Evolutionary conservation across 2,329 filamentous ascomycete species (phyloP), one percentile per base, ranked within the genome.

Genomic region (Sphaerulina vaccinii): DNA sequence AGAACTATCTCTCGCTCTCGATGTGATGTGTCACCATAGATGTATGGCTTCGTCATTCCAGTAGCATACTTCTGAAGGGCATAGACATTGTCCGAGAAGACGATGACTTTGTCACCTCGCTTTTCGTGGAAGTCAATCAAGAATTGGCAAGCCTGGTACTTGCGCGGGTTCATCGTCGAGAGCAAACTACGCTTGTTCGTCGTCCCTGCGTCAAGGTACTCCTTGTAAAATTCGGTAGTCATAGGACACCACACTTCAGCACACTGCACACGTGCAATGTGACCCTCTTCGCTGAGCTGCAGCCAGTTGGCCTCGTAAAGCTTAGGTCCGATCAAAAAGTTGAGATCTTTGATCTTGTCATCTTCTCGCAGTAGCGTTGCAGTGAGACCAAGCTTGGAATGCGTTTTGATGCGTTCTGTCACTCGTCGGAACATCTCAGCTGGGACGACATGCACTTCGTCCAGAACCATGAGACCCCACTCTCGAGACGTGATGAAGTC

Each of bases 251-350:
- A 99, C 5, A 99, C 93, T 71, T 99, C 93, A 11, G 93, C 93
- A 70, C 93, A 99, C 70, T 99, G 93, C 1, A 99, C 93, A 61
- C 90, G 87, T 29, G 93, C 93, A 69, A 99, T 99, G 67, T 96
- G 91, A 0, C 93, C 93, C 71, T 96, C 90, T 65, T 96, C 89
- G 1, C 92, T 93, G 35, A 99, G 81, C 70, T 99, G 93, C 85
- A 97, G 96, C 93, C 93, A 99, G 70, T 99, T 99, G 22, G 93
- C 93, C 71, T 99, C 93, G 68, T 96, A 99, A 0, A 99, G 78
- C 70, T 99, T 99, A 0, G 93, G 93, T 0, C 93, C 93, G 64
- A 99, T 97, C 52, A 99, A 75, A 68, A 97, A 99, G 70, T 99
- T 99, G 39, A 99, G 73, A 76, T 97, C 91, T 21, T 88, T 89